Conservation (phyloP, 495 filamentous ascomycete genomes). For the Aspergillus affinis region DNA sequence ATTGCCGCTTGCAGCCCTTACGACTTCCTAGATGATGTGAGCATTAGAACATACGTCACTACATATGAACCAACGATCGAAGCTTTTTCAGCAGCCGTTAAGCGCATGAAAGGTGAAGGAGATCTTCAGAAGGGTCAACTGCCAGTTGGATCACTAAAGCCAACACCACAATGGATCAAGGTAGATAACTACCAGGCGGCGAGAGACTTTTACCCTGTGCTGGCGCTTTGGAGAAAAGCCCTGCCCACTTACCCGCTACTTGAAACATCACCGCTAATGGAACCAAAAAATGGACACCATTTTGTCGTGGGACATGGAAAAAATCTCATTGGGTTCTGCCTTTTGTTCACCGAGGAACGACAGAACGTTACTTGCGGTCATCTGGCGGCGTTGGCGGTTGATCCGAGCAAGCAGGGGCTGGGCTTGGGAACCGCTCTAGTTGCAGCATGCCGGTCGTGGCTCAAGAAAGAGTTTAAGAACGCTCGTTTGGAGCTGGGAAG, state of each 20-base stretch:
- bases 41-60: slow-evolving; percentile 45
- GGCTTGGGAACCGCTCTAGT: slow-evolving; percentile 48
- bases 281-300: slow-evolving; percentile 29
- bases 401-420: slow-evolving; percentile 34
- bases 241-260: slow-evolving; percentile 43
- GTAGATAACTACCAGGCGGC: slow-evolving; percentile 21
- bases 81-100: slow-evolving; percentile 41
- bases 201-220: slow-evolving; percentile 33
- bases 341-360: slow-evolving; percentile 35
- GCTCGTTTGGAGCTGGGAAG: slow-evolving; percentile 40
- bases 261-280: slow-evolving; percentile 31
- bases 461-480: slow-evolving; percentile 25
- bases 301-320: slow-evolving; percentile 32
- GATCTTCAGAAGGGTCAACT: slow-evolving; percentile 31
- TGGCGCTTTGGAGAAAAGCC: slow-evolving; percentile 37
- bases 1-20: slow-evolving; percentile 51
- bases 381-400: slow-evolving; percentile 44
- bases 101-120: slow-evolving; percentile 41
- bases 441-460: slow-evolving; percentile 29
- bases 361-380: slow-evolving; percentile 27
- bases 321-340: slow-evolving; percentile 43
- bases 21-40: slow-evolving; percentile 44
- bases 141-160: slow-evolving; percentile 30
- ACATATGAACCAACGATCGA: slow-evolving; percentile 51
- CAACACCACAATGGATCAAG: slow-evolving; percentile 17